Evolutionary conservation across 345 rosid genomes (phyloP), one percentile per base, ranked within the genome.

Genomic region (Pistacia vera): DNA sequence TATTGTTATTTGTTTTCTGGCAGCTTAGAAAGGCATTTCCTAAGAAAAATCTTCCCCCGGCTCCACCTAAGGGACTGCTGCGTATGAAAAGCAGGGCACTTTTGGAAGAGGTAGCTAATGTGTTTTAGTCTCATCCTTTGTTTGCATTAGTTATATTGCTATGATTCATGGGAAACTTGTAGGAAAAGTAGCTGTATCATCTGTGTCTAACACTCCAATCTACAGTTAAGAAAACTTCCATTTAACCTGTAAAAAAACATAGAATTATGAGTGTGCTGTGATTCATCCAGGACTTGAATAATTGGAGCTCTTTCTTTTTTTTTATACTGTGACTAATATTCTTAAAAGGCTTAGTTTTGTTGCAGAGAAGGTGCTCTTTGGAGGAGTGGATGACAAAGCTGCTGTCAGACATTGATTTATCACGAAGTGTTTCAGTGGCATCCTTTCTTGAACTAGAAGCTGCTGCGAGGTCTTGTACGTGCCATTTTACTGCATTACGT

Each of bases 371-470:
- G 83, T 84, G 90, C 81, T 91, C 90, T 38, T 86, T 97, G 89
- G 98, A 97, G 86, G 97, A 97, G 77, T 97, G 99, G 99, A 86
- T 97, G 90, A 88, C 90, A 65, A 92, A 92, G 85, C 89, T 97
- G 72, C 83, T 97, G 64, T 97, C 97, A 70, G 99, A 97, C 84
- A 87, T 94, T 84, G 99, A 94, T 75, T 67, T 97, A 81, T 92
- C 99, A 63, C 88, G 99, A 89, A 91, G 97, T 72, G 79, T 94
- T 64, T 81, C 90, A 55, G 92, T 92, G 78, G 99, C 97, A 66
- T 88, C 97, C 80, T 94, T 94, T 91, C 97, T 94, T 81, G 99
- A 97, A 84, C 88, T 97, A 44, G 99, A 97, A 88, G 99, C 95
- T 83, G 93, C 98, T 76, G 98, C 92, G 62, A 92, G 98, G 87